A percentile compares a stretch with the other conserved stretches of the same genome.
These are phyloP conservation scores for Coriolopsis trogii DNA, from an alignment of 1,284 basidiomycete species.

Conservation along the genomic window DNA sequence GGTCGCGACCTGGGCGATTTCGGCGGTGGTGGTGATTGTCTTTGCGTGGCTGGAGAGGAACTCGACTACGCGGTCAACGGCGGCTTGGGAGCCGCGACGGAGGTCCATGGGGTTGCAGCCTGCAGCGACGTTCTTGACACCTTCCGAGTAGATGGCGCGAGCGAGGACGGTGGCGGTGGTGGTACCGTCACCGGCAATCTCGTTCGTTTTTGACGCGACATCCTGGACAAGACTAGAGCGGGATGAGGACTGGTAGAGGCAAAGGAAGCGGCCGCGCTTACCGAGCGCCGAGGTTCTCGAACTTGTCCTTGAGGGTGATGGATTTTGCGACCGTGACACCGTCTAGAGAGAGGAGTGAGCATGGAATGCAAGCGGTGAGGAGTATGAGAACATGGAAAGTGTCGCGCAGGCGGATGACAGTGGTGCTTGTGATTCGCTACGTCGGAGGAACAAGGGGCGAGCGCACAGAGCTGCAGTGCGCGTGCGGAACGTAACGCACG, in stretches of 20 bases:
- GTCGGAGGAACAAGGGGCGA: too few relatives aligned
- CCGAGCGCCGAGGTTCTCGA: slow-evolving; percentile 98
- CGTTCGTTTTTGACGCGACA: slow-evolving; percentile 96
- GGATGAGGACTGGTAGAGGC: neutral
- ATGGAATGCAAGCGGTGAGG: too few relatives aligned
- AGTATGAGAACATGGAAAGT: too few relatives aligned
- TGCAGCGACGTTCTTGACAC: slow-evolving; percentile 99
- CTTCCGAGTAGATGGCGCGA: slow-evolving; percentile 96
- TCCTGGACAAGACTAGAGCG: slow-evolving; percentile 84
- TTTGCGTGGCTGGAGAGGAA: slow-evolving; percentile 91
- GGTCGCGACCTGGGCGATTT: slow-evolving; percentile 98
- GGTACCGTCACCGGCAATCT: slow-evolving; percentile 96
- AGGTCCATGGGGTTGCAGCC: slow-evolving; percentile 99
- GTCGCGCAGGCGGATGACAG: too few relatives aligned
- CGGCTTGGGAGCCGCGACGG: slow-evolving; percentile 93
- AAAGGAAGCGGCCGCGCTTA: slow-evolving; percentile 40
- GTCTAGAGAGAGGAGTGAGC: slow-evolving; percentile 50
- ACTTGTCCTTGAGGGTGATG: slow-evolving; percentile 95
- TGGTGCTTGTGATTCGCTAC: too few relatives aligned
- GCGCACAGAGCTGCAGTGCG: too few relatives aligned
- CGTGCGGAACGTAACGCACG: too few relatives aligned
- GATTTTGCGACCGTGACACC: slow-evolving; percentile 98
- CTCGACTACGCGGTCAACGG: slow-evolving; percentile 94
- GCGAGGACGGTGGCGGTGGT: slow-evolving; percentile 98
- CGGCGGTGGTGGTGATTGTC: slow-evolving; percentile 94